Evolutionary conservation across 2,329 filamentous ascomycete species (phyloP).

Genomic region (Bipolaris victoriae): DNA sequence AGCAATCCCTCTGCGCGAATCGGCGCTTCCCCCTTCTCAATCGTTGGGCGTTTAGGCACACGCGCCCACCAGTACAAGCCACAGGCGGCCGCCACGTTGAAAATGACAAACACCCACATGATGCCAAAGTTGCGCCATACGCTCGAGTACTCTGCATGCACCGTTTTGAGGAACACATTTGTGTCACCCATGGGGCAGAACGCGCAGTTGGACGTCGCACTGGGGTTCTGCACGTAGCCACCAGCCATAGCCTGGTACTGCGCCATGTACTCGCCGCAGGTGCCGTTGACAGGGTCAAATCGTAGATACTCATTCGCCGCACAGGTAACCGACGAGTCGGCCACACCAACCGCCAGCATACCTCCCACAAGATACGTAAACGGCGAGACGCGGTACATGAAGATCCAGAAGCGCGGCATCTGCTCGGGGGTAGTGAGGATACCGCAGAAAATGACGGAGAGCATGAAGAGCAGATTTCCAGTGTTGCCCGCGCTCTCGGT

Average conservation of each 20-base stretch:
- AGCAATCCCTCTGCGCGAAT: too few species aligned
- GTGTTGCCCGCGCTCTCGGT: not conserved
- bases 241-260: not conserved
- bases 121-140: not conserved
- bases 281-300: not conserved
- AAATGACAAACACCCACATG: not conserved
- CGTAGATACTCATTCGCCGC: not conserved
- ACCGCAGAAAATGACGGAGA: slow-evolving; percentile 55
- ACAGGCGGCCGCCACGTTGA: not conserved
- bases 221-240: not conserved
- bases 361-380: slow-evolving; percentile 80
- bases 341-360: slow-evolving; percentile 52
- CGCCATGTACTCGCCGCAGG: not conserved
- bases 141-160: not conserved
- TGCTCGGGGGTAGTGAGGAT: slow-evolving; percentile 68
- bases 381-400: slow-evolving; percentile 82
- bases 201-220: not conserved
- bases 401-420: slow-evolving; percentile 79
- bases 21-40: too few species aligned
- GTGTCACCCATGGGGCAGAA: not conserved
- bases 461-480: slow-evolving; percentile 43
- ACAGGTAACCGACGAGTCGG: not conserved
- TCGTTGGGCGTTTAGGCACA: not conserved
- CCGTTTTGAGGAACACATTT: not conserved
- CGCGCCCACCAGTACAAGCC: not conserved